Evolutionary conservation across 768 basidiomycete genomes (phyloP).

Genomic region (Cystofilobasidium ferigula): DNA sequence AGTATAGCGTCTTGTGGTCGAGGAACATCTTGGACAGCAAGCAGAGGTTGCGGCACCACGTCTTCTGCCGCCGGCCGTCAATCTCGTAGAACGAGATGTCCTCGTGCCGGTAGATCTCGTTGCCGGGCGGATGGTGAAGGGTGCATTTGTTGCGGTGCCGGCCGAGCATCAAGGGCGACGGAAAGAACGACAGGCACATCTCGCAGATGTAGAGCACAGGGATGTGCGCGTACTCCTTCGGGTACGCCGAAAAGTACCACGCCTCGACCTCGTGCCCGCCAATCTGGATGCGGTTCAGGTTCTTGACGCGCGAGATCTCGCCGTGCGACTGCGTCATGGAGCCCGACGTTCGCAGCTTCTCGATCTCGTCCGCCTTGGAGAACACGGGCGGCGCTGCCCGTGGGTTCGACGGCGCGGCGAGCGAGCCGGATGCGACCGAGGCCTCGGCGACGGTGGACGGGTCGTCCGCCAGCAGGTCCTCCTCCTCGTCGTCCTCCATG

Average conservation of each 20-base stretch:
- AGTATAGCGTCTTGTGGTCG: conserved; percentile 98
- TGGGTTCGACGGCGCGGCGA: conserved; percentile 41
- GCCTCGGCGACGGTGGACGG: conserved; percentile 35
- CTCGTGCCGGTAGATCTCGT: conserved; percentile 97
- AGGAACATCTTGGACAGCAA: conserved; percentile 95
- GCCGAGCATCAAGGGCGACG: conserved; percentile 76
- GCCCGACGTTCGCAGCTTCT: conserved; percentile 91
- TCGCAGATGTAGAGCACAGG: conserved; percentile 96
- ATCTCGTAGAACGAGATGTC: conserved; percentile 97
- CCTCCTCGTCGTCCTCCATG: conserved; percentile 49
- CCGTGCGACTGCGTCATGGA: conserved; percentile 99
- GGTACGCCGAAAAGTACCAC: conserved; percentile 99
- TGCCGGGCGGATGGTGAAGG: conserved; percentile 87
- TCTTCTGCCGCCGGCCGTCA: conserved; percentile 87
- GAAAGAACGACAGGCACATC: conserved; percentile 89
- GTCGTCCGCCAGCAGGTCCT: conserved; percentile 43
- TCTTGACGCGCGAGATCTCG: conserved; percentile 96
- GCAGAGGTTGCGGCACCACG: conserved; percentile 94
- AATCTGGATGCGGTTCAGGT: conserved; percentile 90
- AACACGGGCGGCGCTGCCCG: conserved; percentile 52
- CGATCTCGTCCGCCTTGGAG: conserved; percentile 97
- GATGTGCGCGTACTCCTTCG: conserved; percentile 92
- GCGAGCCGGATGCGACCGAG: conserved; percentile 8
- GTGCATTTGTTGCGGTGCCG: conserved; percentile 86
- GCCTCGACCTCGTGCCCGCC: conserved; percentile 94